Evolutionary conservation across 805 yeast genomes (phyloP).

Genomic region (Isabelozyma heimii): DNA sequence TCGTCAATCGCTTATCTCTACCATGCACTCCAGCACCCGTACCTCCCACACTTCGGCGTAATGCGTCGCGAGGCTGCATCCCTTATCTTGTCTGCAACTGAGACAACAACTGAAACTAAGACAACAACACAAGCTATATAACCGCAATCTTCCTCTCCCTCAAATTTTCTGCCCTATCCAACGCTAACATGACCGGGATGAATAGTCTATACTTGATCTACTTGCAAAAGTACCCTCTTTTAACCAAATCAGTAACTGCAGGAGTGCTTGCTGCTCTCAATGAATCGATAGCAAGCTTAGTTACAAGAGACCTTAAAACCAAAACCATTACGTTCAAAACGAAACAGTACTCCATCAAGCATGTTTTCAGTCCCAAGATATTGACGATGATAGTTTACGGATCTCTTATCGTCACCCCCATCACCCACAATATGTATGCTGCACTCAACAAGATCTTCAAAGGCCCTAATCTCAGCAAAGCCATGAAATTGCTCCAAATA

Average conservation of each 20-base stretch:
- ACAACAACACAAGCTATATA: neutral
- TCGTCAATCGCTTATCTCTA: too few relatives aligned
- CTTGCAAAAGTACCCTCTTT: conserved; percentile 48
- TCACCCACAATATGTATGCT: conserved; percentile 52
- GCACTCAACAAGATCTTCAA: conserved; percentile 41
- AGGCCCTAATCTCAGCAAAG: conserved; percentile 38
- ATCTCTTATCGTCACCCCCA: conserved; percentile 52
- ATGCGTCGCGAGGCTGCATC: too few relatives aligned
- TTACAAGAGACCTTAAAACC: conserved; percentile 45
- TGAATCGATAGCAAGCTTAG: conserved; percentile 52
- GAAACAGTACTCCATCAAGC: conserved; percentile 25
- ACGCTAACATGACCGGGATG: neutral
- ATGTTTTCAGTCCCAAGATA: conserved; percentile 44
- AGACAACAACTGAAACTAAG: neutral
- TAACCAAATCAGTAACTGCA: conserved; percentile 58
- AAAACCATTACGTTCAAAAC: conserved; percentile 1
- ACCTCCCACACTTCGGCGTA: too few relatives aligned
- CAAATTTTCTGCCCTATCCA: neutral
- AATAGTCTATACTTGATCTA: conserved; percentile 34
- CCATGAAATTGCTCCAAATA: conserved; percentile 48
- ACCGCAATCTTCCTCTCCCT: neutral
- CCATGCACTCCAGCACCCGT: too few relatives aligned
- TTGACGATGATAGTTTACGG: conserved; percentile 58
- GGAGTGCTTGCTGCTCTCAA: conserved; percentile 54
- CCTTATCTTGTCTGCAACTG: neutral